Base-by-base conservation (phyloP, 192 early-diverging fungal genomes). In the Gigaspora rosea region DNA sequence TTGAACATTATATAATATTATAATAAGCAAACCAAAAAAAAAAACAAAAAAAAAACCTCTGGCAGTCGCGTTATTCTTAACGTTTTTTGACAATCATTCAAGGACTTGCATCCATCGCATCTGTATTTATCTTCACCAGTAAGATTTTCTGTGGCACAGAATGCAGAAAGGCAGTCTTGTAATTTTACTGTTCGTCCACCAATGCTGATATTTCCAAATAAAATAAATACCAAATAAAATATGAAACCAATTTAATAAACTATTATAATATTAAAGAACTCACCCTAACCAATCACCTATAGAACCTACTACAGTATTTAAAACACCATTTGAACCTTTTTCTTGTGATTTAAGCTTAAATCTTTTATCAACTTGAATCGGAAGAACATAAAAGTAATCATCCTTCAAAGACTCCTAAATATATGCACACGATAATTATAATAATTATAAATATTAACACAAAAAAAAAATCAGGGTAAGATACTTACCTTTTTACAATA, bases 311-410 rank as follows among this genome's bases (percentile, higher is more conserved):
- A 83, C 74, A 2, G 80, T 81, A 5, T 75, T 71, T 12, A 78
- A 75, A 6, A 75, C 48, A 46, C 51, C 22, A 16, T 79, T 80
- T 32, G 48, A 58, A 22, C 75, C 63, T 41, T 78, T 83, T 57
- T 83, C 80, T 62, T 73, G 76, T 4, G 50, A 41, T 63, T 49
- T 81, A 4, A 80, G 77, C 59, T 80, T 84, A 48, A 20, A 78
- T 77, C 81, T 84, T 63, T 84, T 84, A 62, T 81, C 83, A 57
- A 84, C 81, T 16, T 80, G 78, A 66, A 84, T 84, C 5, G 78
- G 77, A 16, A 84, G 57, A 67, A 81, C 83, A 69, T 80, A 84
- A 64, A 84, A 81, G 22, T 80, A 74, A 59, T 84, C 83, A 70
- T 84, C 83, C n/a, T 84, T 84, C 59, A 78, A 78, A 51, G 78